Evolutionary conservation across 192 early-diverging fungal species (phyloP), one percentile per base, ranked within the genome.

Genomic region (Ambispora gerdemannii): DNA sequence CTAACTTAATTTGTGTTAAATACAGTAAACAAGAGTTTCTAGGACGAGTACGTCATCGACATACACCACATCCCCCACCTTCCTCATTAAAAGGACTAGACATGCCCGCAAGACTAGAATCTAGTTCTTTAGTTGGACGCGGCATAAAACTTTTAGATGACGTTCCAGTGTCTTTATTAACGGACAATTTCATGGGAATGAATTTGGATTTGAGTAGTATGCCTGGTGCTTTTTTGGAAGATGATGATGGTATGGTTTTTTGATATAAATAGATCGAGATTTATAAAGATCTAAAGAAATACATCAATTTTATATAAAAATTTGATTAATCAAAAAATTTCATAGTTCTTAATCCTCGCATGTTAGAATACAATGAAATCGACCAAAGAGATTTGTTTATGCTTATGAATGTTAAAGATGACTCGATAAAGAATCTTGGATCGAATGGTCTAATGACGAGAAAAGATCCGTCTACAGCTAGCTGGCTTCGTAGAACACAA

Each of bases 401-500:
- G 13, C 10, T 67, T 11, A 28, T 32, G 30, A 22, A 25, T 20
- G 31, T 28, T 13, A 67, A 67, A 50, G 31, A 31, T 24, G 19
- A 19, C 1, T 19, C 20, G 34, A 53, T 25, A 19, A 28, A 47
- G 1, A 52, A 4, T 52, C 27, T 30, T 4, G 50, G 32, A 53
- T 67, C 27, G 4, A n/a, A 36, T 20, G 24, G 24, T 15, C 24
- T 67, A 24, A 67, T 27, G 13, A 53, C 65, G 6, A 27, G 19
- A n/a, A 32, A 67, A 47, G 50, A 53, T 4, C 65, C 65, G 0
- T 35, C 34, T 34, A 13, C 27, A 52, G n/a, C n/a, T n/a, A n/a
- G n/a, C n/a, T 67, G 65, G 65, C 15, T 67, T 22, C 50, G 65
- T 15, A 28, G 65, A 36, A 51, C 49, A 22, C 65, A 67, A 33